Evolutionary conservation across 495 filamentous ascomycete species (phyloP), one percentile per base, ranked within the genome.

Genomic region (Penicillium bovifimosum): DNA sequence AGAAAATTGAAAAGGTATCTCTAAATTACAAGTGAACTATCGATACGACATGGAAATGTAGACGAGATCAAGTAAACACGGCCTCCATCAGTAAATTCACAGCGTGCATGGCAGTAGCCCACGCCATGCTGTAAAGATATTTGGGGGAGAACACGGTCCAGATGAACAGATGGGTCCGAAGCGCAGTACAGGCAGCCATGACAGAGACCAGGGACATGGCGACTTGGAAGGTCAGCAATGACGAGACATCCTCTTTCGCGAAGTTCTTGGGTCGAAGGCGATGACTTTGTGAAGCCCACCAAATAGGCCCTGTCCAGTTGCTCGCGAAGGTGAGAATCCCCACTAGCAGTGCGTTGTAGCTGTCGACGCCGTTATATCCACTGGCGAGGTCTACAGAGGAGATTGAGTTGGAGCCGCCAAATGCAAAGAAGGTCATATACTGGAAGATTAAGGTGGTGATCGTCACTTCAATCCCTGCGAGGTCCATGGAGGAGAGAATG

Each of bases 71-170:
- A 81, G 55, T 87, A 60, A 59, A 82, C 28, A 55, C 79, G 70
- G 10, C 79, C 78, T 57, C 63, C 1, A 59, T 60, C 9, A 69
- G 40, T 33, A 75, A 11, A 48, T 88, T 90, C 36, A 91, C 76
- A 41, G 73, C 65, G 47, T 98, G 91, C 67, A 86, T 85, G n/a
- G 79, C 85, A 44, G 88, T 52, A 57, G 80, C 82, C 95, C 95
- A 99, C 16, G 84, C 90, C 70, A 95, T 84, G 43, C 80, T 84
- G 66, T 93, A 97, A 56, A 99, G 68, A 71, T 90, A 99, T 69
- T 97, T 99, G 4, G 95, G 95, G 45, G 86, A 91, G 69, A 99
- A 99, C 27, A 99, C 95, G 0, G 91, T 97, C 95, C 95, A 99
- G 48, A 99, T 88, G 69, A 99, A 99, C 54, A 99, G 71, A 76